Percentiles rank a stretch among this genome's conserved stretches.
Conservation (phyloP, 2,329 filamentous ascomycete species). For the Penicillium sp. region DNA sequence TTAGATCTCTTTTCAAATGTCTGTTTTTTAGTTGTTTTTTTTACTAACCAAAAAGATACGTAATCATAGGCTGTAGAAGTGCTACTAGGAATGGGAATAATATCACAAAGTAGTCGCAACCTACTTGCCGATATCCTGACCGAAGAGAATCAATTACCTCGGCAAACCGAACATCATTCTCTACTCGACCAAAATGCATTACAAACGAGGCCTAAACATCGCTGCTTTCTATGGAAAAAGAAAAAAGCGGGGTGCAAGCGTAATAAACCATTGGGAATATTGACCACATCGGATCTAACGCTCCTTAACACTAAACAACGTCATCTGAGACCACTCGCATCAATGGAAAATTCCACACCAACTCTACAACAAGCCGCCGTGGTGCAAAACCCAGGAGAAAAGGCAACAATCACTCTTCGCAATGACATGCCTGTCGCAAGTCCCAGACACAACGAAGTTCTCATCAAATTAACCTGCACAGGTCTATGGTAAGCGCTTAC, state of each 20-base stretch:
- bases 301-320: background rate
- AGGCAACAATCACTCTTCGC: conserved; percentile 13
- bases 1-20: too few species aligned
- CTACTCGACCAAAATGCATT: background rate
- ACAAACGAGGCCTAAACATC: background rate
- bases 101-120: background rate
- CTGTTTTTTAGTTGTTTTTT: too few species aligned
- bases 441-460: conserved; percentile 21
- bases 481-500: conserved; percentile 22
- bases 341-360: conserved; percentile 5
- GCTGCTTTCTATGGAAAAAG: background rate
- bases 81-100: background rate
- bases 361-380: conserved; percentile 18
- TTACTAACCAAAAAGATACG: too few species aligned
- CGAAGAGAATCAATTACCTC: conserved; percentile 6
- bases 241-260: background rate
- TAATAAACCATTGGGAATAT: background rate
- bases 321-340: background rate
- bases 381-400: conserved; percentile 18
- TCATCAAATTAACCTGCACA: conserved; percentile 26
- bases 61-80: too few species aligned
- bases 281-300: background rate
- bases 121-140: conserved; percentile 6
- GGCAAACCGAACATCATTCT: background rate
- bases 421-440: conserved; percentile 16